Percentiles rank a stretch among this genome's conserved stretches.
Conservation (phyloP, 2,329 filamentous ascomycete species). For the Talaromyces sp. region DNA sequence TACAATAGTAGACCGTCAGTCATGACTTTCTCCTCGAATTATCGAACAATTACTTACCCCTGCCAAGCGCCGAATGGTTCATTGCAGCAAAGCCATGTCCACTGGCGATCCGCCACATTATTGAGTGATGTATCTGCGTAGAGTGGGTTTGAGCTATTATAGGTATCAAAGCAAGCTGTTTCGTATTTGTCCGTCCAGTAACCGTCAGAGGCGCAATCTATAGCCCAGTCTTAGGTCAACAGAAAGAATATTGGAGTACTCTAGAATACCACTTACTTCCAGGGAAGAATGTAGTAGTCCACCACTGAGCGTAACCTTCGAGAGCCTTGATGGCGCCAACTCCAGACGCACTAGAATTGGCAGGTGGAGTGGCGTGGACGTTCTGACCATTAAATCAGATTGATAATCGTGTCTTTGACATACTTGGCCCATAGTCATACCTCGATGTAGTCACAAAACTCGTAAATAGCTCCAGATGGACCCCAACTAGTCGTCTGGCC, state of each 20-base stretch:
- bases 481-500: constrained; percentile 53
- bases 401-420: not conserved
- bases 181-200: constrained; percentile 45
- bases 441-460: constrained; percentile 50
- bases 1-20: constrained; percentile 30
- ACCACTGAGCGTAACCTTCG: constrained; percentile 52
- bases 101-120: constrained; percentile 50
- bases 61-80: constrained; percentile 58
- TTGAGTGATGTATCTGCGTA: constrained; percentile 47
- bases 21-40: not conserved
- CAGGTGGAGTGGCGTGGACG: constrained; percentile 24
- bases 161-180: constrained; percentile 50
- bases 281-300: constrained; percentile 43
- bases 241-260: constrained; percentile 18
- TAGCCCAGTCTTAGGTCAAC: not conserved
- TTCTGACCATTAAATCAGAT: constrained; percentile 26
- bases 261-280: constrained; percentile 40
- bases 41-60: constrained; percentile 32
- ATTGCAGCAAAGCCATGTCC: constrained; percentile 60
- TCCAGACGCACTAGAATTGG: constrained; percentile 37
- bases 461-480: constrained; percentile 29
- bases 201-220: constrained; percentile 46
- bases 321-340: constrained; percentile 54
- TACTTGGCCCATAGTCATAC: constrained; percentile 24
- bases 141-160: constrained; percentile 46